These are phyloP conservation scores for Bauhinia variegata DNA, from an alignment of 306 rosid genomes.

Conservation along the genomic window DNA sequence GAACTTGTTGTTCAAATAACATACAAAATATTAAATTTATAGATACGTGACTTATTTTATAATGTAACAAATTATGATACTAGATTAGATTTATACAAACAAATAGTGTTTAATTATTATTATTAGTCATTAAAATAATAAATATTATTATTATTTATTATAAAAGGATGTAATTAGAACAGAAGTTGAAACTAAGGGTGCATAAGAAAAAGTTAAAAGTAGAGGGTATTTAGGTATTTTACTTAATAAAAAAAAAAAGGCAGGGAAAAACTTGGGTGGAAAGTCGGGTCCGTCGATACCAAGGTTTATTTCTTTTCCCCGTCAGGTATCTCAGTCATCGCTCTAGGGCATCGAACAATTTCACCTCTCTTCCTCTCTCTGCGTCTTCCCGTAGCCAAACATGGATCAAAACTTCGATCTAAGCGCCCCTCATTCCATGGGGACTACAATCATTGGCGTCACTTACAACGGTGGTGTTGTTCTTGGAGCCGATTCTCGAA, in stretches of 20 bases:
- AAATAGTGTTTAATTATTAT: no score
- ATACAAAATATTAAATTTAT: no score
- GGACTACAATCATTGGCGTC: constrained; percentile 96
- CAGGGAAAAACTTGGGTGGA: constrained; percentile 36
- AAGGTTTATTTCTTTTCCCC: background rate
- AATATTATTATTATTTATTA: no score
- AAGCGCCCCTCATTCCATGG: constrained; percentile 90
- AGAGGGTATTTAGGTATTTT: background rate
- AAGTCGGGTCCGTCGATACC: constrained; percentile 40
- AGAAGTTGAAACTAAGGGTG: no score
- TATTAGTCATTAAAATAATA: no score
- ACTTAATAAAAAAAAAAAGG: background rate
- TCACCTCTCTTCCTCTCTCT: background rate
- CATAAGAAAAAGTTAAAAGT: no score
- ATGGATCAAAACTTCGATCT: constrained; percentile 69
- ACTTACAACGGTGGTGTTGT: constrained; percentile 93
- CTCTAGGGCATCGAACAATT: constrained; percentile 25
- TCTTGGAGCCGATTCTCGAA: constrained; percentile 96
- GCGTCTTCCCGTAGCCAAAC: background rate
- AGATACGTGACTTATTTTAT: no score
- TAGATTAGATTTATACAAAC: no score
- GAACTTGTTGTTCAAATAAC: no score
- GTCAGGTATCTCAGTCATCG: background rate
- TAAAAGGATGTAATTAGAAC: no score
- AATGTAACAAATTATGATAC: no score